A percentile compares a stretch with the other conserved stretches of the same genome.
These are phyloP conservation scores for Mycotypha africana DNA, from an alignment of 371 early-diverging fungal species.

Conservation along the genomic window DNA sequence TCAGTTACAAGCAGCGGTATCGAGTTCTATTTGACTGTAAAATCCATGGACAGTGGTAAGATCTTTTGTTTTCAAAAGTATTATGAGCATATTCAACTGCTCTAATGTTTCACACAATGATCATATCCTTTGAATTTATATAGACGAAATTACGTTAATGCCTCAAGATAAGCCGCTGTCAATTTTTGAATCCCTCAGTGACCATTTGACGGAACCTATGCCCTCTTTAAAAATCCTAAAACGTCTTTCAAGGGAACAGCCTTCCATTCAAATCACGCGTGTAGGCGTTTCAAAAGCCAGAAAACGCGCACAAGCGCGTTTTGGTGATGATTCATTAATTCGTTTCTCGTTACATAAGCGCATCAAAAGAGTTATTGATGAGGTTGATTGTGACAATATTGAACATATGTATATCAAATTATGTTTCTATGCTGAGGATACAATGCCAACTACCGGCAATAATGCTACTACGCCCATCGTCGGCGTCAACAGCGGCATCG, in stretches of 20 bases:
- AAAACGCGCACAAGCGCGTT: conserved; percentile 29
- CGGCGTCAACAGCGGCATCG: conserved; percentile 1
- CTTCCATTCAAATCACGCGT: conserved; percentile 27
- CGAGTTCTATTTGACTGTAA: conserved; percentile 58
- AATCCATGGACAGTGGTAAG: conserved; percentile 57
- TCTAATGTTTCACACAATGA: too few relatives aligned
- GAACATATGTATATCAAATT: conserved; percentile 41
- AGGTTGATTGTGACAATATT: conserved; percentile 25
- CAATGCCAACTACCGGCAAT: too few relatives aligned
- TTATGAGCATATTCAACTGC: too few relatives aligned
- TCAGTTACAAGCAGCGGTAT: conserved; percentile 24
- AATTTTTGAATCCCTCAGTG: conserved; percentile 56
- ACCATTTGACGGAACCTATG: conserved; percentile 56
- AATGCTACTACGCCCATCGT: background rate
- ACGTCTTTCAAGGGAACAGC: conserved; percentile 26
- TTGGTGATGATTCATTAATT: conserved; percentile 41
- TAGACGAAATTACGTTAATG: conserved; percentile 54
- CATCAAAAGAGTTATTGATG: conserved; percentile 31
- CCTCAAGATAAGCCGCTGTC: conserved; percentile 55
- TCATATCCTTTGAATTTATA: too few relatives aligned
- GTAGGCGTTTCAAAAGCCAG: conserved; percentile 29
- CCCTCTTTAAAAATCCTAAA: conserved; percentile 43
- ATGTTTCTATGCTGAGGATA: conserved; percentile 26
- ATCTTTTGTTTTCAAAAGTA: background rate
- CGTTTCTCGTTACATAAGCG: conserved; percentile 51